A percentile compares a stretch with the other conserved stretches of the same genome.
Conservation (phyloP, 2,329 filamentous ascomycete species). For the Fusarium secorum region DNA sequence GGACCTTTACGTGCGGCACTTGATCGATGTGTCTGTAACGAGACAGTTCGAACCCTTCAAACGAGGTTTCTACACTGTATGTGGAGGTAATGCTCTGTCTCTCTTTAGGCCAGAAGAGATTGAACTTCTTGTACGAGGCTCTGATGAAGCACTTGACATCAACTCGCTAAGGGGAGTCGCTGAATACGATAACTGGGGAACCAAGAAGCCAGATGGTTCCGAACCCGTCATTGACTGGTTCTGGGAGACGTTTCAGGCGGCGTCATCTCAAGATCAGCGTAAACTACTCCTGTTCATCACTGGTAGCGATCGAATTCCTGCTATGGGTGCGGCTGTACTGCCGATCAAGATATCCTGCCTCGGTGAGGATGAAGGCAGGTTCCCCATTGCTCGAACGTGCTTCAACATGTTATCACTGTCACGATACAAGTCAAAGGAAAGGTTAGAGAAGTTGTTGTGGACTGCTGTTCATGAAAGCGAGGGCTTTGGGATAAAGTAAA, state of each 20-base stretch:
- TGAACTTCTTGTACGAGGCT: conserved; percentile 84
- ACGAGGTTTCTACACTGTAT: conserved; percentile 91
- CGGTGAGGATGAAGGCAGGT: conserved; percentile 76
- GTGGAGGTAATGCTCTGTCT: conserved; percentile 84
- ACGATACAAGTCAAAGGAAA: conserved; percentile 71
- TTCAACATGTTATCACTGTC: conserved; percentile 87
- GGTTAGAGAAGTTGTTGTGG: conserved; percentile 78
- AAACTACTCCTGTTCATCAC: conserved; percentile 87
- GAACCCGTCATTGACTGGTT: conserved; percentile 84
- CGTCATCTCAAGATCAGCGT: conserved; percentile 73
- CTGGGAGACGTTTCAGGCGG: conserved; percentile 80
- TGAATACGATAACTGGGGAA: conserved; percentile 81
- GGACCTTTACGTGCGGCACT: conserved; percentile 80
- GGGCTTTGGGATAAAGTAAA: conserved; percentile 86
- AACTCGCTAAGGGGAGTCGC: conserved; percentile 77
- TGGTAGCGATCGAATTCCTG: conserved; percentile 88
- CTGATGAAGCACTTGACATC: conserved; percentile 84
- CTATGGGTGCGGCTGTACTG: conserved; percentile 82
- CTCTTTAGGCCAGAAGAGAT: conserved; percentile 92
- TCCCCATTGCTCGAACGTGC: conserved; percentile 87
- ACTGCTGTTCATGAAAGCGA: conserved; percentile 88
- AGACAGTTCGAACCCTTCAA: conserved; percentile 95
- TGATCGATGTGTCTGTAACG: conserved; percentile 79
- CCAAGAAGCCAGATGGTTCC: conserved; percentile 59
- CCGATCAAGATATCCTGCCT: conserved; percentile 79